Evolutionary conservation across 257 asterid genomes (phyloP).

Genomic region (Vinca minor): DNA sequence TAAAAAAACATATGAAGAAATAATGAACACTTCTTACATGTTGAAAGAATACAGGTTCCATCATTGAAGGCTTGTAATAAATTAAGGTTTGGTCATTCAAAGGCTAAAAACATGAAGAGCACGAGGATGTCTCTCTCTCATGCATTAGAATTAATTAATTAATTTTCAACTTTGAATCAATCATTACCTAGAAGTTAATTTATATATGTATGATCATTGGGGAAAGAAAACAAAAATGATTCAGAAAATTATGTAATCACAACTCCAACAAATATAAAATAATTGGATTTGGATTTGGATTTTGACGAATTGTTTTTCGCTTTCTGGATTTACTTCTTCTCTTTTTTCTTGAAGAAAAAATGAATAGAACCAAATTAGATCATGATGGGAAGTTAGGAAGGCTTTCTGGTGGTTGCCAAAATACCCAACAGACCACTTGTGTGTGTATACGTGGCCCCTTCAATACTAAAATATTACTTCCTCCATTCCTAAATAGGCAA

Average conservation of each 20-base stretch:
- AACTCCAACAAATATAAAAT: not conserved
- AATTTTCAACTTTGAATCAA: not conserved
- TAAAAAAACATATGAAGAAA: not conserved
- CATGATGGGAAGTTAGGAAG: constrained; percentile 4
- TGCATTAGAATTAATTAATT: too few relatives aligned
- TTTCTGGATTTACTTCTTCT: not conserved
- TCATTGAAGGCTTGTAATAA: not conserved
- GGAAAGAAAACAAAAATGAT: not conserved
- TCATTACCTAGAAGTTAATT: not conserved
- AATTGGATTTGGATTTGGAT: constrained; percentile 9
- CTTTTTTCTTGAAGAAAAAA: not conserved
- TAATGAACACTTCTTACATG: not conserved
- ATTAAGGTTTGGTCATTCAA: not conserved
- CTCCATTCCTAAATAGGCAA: too few relatives aligned
- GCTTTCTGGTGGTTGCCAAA: constrained; percentile 6
- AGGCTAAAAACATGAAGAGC: not conserved
- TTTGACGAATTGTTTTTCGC: not conserved
- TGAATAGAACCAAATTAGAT: not conserved
- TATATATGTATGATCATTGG: not conserved
- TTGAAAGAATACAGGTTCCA: not conserved
- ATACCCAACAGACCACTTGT: not conserved
- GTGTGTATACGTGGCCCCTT: not conserved
- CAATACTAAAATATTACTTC: too few relatives aligned
- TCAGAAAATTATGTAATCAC: not conserved
- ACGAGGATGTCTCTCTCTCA: not conserved